Evolutionary conservation across 768 basidiomycete genomes (phyloP).

Genomic region (Pleurotus pulmonarius): DNA sequence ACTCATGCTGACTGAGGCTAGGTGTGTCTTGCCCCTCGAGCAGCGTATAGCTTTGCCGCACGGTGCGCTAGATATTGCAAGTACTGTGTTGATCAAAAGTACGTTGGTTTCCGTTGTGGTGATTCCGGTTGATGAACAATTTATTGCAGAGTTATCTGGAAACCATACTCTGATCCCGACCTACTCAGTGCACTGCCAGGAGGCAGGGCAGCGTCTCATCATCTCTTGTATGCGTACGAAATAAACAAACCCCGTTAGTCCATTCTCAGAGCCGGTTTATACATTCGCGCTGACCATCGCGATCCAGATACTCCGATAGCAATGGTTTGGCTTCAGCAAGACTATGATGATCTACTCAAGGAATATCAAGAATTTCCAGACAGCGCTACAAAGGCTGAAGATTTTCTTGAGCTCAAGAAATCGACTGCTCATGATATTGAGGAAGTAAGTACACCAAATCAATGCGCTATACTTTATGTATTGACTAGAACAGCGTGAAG

Average conservation of each 20-base stretch:
- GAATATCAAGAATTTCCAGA: neutral
- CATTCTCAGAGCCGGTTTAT: too few species aligned
- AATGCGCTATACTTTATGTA: too few species aligned
- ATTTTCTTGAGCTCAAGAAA: neutral
- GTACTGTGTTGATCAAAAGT: neutral
- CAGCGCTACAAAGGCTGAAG: neutral
- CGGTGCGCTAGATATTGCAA: neutral
- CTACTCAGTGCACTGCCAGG: neutral
- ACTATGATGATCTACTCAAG: neutral
- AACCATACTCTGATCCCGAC: neutral
- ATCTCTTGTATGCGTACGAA: neutral
- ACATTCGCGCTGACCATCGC: too few species aligned
- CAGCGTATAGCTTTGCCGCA: neutral
- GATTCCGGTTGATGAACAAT: too few species aligned
- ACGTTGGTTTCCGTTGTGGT: neutral
- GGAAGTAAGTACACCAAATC: too few species aligned
- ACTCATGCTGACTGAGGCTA: neutral
- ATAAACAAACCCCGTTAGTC: neutral
- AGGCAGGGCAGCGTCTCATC: neutral
- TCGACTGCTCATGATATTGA: too few species aligned
- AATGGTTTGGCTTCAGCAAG: neutral
- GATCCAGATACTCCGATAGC: too few species aligned
- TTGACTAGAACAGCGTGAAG: neutral
- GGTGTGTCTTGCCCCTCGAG: constrained; percentile 9
- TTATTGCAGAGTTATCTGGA: neutral